phyloP scores from a whole-genome alignment of 1,284 basidiomycete genomes.

The Leucoagaricus sp. region DNA sequence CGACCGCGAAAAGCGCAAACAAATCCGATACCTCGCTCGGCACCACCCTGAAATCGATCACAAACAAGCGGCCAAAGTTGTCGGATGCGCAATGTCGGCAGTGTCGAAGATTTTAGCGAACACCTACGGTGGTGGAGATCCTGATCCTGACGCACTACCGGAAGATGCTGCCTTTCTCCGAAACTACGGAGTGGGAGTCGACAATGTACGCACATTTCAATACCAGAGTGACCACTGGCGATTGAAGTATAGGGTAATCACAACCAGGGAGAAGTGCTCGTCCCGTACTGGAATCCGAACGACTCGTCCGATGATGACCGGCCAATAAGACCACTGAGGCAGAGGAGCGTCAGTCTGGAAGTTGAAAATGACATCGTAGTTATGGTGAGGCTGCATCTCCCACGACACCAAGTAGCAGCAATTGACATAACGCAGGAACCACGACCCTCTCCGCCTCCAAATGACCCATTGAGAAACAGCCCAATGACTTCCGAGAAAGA shows the following conservation, averaged over 20 bases:
- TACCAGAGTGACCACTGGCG: neutral
- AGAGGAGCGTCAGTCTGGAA: too few relatives aligned
- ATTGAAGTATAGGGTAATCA: too few relatives aligned
- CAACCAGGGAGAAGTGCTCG: neutral
- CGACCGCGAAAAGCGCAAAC: conserved; percentile 1
- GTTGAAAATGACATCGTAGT: too few relatives aligned
- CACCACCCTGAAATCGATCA: neutral
- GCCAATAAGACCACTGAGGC: too few relatives aligned
- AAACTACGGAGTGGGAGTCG: neutral
- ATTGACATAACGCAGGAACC: neutral
- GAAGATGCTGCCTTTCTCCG: neutral
- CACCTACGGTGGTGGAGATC: conserved; percentile 1
- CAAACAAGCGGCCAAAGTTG: neutral
- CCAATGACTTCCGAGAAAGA: neutral
- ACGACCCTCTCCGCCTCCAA: neutral
- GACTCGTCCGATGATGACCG: too few relatives aligned
- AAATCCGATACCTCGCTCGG: conserved; percentile 3
- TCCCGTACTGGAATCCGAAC: too few relatives aligned
- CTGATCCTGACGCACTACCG: neutral
- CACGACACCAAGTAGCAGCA: too few relatives aligned
- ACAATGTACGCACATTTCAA: neutral
- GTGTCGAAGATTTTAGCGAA: neutral
- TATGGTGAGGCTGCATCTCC: too few relatives aligned
- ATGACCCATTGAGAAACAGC: neutral
- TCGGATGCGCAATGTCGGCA: neutral